These are phyloP conservation scores for Rhizopogon roseolus DNA, from an alignment of 768 basidiomycete genomes.

Conservation along the genomic window DNA sequence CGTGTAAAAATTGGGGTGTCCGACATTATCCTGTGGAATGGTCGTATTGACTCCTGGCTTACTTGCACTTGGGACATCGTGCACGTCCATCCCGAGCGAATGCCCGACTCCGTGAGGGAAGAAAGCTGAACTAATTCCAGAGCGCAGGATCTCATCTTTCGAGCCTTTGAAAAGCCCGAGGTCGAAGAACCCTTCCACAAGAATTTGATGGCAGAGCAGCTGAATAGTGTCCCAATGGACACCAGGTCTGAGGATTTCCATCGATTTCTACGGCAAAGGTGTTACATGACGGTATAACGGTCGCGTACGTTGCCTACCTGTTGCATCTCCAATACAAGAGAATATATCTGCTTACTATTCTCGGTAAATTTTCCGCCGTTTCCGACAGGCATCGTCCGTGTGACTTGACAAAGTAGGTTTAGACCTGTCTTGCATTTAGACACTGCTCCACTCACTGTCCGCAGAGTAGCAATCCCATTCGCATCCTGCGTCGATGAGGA, in stretches of 20 bases:
- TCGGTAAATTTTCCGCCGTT: conserved; percentile 87
- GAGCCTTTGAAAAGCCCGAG: conserved; percentile 84
- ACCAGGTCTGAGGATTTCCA: conserved; percentile 68
- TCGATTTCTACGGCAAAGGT: conserved; percentile 47
- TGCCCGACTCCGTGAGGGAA: conserved; percentile 95
- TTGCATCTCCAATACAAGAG: conserved; percentile 90
- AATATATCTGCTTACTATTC: conserved; percentile 79
- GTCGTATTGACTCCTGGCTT: conserved; percentile 60
- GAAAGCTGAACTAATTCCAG: conserved; percentile 79
- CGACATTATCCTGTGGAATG: conserved; percentile 29
- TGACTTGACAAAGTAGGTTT: conserved; percentile 49
- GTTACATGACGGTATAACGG: not conserved
- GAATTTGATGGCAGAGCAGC: conserved; percentile 71
- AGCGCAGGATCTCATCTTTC: conserved; percentile 65
- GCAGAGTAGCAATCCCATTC: conserved; percentile 74
- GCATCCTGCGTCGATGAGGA: conserved; percentile 93
- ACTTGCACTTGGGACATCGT: conserved; percentile 83
- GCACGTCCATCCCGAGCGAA: conserved; percentile 90
- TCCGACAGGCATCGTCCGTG: conserved; percentile 88
- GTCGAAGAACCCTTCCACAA: conserved; percentile 76
- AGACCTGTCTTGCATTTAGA: not conserved
- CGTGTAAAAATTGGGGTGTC: conserved; percentile 68
- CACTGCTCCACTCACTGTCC: conserved; percentile 41
- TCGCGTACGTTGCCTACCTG: conserved; percentile 36
- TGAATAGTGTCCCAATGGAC: conserved; percentile 90